Conservation (phyloP, 371 early-diverging fungal genomes). For the Phascolomyces articulosus region DNA sequence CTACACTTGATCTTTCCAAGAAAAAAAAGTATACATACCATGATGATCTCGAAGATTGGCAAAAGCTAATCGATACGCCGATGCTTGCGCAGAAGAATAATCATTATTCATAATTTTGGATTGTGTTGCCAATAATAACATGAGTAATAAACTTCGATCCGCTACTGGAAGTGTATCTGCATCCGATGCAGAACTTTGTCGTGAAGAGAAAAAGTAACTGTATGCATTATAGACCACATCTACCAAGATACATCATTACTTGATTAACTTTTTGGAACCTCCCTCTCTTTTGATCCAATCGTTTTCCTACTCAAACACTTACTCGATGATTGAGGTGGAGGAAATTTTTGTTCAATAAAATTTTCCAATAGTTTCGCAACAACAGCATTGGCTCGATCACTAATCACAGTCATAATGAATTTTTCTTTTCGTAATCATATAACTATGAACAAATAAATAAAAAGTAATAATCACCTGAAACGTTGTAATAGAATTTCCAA, state of each 20-base stretch:
- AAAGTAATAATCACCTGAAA: slow-evolving; percentile 64
- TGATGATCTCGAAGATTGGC: slow-evolving; percentile 58
- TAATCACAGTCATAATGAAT: slow-evolving; percentile 11
- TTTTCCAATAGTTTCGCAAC: slow-evolving; percentile 64
- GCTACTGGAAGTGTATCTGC: slow-evolving; percentile 60
- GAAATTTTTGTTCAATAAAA: slow-evolving; percentile 61
- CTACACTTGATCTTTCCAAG: too few relatives aligned
- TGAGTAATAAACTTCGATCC: slow-evolving; percentile 64
- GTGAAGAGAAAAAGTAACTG: slow-evolving; percentile 64
- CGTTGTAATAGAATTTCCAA: slow-evolving; percentile 56
- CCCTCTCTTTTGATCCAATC: too few relatives aligned
- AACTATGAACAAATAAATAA: neutral
- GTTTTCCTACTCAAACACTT: slow-evolving; percentile 11
- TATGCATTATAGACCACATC: slow-evolving; percentile 74
- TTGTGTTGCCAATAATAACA: slow-evolving; percentile 54
- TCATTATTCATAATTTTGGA: slow-evolving; percentile 10
- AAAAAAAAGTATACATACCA: slow-evolving; percentile 34
- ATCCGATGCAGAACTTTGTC: slow-evolving; percentile 43
- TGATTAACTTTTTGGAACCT: too few relatives aligned
- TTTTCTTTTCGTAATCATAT: too few relatives aligned
- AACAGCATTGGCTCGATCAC: slow-evolving; percentile 61
- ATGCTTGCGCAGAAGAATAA: slow-evolving; percentile 20
- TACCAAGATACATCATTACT: too few relatives aligned
- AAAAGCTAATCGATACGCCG: slow-evolving; percentile 57
- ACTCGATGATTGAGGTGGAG: slow-evolving; percentile 63